Evolutionary conservation across 306 rosid genomes (phyloP), one percentile per base, ranked within the genome.

Genomic region (Rosa multiflora): DNA sequence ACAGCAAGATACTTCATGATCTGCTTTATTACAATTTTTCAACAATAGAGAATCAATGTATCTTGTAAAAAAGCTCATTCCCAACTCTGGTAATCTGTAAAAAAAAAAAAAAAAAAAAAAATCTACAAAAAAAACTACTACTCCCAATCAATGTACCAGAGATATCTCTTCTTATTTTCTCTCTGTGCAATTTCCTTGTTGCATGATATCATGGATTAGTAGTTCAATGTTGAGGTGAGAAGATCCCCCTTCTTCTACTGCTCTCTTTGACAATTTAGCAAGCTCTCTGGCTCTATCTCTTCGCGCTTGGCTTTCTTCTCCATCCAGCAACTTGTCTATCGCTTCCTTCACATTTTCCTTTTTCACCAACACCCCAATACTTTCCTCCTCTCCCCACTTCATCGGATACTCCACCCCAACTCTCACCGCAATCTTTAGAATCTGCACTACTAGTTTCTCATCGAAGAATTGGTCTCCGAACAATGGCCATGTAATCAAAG

Each of bases 401-500:
- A 76, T 5, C 6, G 84, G 84, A 71, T 12, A 40, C 64, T 90
- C 88, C 17, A 74, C 89, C 5, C 95, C 92, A 77, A 86, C 70
- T 17, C 83, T 83, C 9, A 90, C 88, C 0, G 87, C 89, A n/a
- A 87, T 70, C 52, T 15, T 76, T 18, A 88, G 20, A 49, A 90
- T 74, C 9, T 86, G 78, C 35, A 72, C 83, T 26, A 82, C 51
- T 0, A 90, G 78, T 18, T 82, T 90, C 90, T 88, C 93, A 42
- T 89, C 84, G 4, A 85, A 15, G 59, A 89, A 89, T 37, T 89
- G 91, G 17, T 89, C 93, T 8, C 70, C 92, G 35, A 88, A 90
- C 12, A 90, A 17, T 13, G 94, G 94, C 94, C 92, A 90, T 5
- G 92, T 86, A 0, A 85, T 69, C 90, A 88, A 35, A 17, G 92